phyloP scores from a whole-genome alignment of 2,329 filamentous ascomycete species.

The Colletotrichum sp. region DNA sequence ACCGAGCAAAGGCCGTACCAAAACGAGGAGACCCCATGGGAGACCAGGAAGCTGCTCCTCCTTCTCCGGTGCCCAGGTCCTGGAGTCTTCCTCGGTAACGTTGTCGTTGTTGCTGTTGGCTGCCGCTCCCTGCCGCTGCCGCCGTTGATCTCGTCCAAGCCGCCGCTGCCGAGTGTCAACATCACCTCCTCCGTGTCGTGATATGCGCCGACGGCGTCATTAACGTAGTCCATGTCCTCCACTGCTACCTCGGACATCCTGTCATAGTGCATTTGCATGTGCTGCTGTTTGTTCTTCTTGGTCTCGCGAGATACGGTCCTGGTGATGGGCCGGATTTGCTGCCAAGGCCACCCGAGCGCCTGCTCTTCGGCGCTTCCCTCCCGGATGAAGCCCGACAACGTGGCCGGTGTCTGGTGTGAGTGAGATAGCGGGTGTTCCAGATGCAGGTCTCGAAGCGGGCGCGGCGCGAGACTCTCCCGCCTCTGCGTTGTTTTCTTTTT shows the following conservation, averaged over 20 bases:
- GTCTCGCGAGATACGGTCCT: not conserved
- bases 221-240: not conserved
- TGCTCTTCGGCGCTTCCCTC: not conserved
- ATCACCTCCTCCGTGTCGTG: not conserved
- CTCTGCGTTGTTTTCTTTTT: not conserved
- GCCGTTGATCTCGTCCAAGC: not conserved
- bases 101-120: not conserved
- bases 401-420: not conserved
- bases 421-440: not conserved
- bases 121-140: not conserved
- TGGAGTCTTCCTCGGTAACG: not conserved
- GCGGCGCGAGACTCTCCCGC: not conserved
- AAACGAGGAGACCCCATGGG: slow-evolving; percentile 23
- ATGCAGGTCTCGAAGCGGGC: not conserved
- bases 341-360: slow-evolving; percentile 1
- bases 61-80: slow-evolving; percentile 15
- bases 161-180: not conserved
- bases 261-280: not conserved
- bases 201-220: not conserved
- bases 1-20: slow-evolving; percentile 22
- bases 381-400: not conserved
- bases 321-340: not conserved
- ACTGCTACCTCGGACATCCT: not conserved
- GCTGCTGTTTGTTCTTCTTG: not conserved
- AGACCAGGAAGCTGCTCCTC: slow-evolving; percentile 22